Evolutionary conservation across 2,329 filamentous ascomycete species (phyloP), one percentile per base, ranked within the genome.

Genomic region (Botrytis aclada): DNA sequence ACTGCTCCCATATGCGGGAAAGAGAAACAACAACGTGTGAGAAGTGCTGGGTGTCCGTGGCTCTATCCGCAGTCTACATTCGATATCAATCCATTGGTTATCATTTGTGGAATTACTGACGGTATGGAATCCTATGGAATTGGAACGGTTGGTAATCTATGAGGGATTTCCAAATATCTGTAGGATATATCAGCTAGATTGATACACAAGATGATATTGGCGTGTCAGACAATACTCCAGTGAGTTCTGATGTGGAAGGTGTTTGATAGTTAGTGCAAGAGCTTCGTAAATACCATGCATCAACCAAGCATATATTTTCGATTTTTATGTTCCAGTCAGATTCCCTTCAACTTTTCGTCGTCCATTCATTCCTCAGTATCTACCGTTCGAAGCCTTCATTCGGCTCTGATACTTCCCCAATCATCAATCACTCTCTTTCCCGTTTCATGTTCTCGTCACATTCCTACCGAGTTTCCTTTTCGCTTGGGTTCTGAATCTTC

Each of bases 1-100:
- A 16, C 2, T 39, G 58, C 58, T 61, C 34, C 22, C 6, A 7
- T n/a, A 12, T 0, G 10, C 0, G 14, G 34, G 6, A 25, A 9
- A 22, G 10, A n/a, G 12, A 16, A 16, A 12, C n/a, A 39, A 25
- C 10, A 25, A 61, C 0, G 34, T 61, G 58, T 37, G 6, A 37
- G 12, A 37, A 61, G 22, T 61, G 12, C 9, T 37, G 22, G 3
- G 25, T n/a, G 14, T 37, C 22, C 34, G 58, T 61, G 58, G 58
- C 58, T 39, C 10, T 61, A 61, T 61, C 58, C 34, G 34, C 58
- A 1, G 22, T 22, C 25, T n/a, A 61, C 6, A 61, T 7, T 22
- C 58, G 12, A 12, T 1, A 29, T 56, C n/a, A 0, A 29, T 56
- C 3, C 14, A 5, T 56, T 56, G 14, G 51, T 29, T 56, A 18